Evolutionary conservation across 768 basidiomycete species (phyloP).

Genomic region (Lentinula guzmanii): DNA sequence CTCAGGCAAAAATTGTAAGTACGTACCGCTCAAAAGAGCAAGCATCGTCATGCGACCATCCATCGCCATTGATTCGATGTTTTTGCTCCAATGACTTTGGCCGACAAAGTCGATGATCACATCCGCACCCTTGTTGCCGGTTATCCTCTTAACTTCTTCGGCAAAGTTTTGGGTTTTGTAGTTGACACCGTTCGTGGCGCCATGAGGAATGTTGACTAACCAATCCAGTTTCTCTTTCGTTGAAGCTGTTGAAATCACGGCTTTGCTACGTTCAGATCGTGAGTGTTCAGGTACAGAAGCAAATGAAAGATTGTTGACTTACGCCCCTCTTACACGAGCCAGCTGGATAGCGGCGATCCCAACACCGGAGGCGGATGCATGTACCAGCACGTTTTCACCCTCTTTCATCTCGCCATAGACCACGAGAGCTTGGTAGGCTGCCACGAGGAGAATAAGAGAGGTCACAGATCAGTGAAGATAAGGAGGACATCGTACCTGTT

Average conservation of each 20-base stretch:
- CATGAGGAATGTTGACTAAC: constrained; percentile 59
- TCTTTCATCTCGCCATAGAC: constrained; percentile 41
- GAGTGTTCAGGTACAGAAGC: background rate
- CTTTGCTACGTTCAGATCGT: constrained; percentile 33
- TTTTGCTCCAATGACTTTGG: constrained; percentile 65
- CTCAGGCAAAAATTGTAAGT: background rate
- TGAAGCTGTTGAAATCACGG: constrained; percentile 84
- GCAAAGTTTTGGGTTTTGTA: constrained; percentile 84
- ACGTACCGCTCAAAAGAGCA: constrained; percentile 58
- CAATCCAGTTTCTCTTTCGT: constrained; percentile 77
- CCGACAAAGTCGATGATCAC: constrained; percentile 85
- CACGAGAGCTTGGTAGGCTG: constrained; percentile 40
- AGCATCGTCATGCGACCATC: constrained; percentile 76
- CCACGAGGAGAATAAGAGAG: background rate
- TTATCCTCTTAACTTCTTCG: constrained; percentile 61
- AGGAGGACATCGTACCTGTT: constrained; percentile 49
- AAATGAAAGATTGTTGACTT: constrained; percentile 22
- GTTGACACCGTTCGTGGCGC: constrained; percentile 74
- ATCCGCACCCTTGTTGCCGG: constrained; percentile 68
- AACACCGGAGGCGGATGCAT: constrained; percentile 89
- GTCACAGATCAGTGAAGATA: background rate
- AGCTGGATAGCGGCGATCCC: constrained; percentile 86
- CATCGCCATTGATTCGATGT: constrained; percentile 59
- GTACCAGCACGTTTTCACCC: constrained; percentile 76
- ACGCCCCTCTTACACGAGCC: constrained; percentile 71